A percentile compares a stretch with the other conserved stretches of the same genome.
Conservation (phyloP, 2,329 filamentous ascomycete genomes). For the Fusarium sp. region DNA sequence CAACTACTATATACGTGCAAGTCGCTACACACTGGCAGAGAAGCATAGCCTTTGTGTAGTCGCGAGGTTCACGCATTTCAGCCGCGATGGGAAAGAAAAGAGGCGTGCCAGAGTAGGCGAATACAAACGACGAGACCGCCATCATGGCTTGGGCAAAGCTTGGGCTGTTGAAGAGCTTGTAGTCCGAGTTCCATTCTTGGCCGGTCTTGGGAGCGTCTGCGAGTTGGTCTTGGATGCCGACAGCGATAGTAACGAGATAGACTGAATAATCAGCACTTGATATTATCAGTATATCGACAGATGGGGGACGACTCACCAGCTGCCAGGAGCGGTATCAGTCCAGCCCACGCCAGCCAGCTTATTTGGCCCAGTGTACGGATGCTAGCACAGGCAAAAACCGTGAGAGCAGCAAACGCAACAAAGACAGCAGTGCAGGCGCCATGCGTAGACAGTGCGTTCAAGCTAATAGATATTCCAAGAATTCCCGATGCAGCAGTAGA, state of each 20-base stretch:
- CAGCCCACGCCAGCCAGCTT: slow-evolving; percentile 47
- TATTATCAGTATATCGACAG: background rate
- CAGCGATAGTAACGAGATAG: slow-evolving; percentile 27
- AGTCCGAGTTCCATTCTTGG: slow-evolving; percentile 4
- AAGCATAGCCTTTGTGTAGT: slow-evolving; percentile 23
- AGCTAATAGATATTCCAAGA: slow-evolving; percentile 50
- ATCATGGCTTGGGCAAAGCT: slow-evolving; percentile 19
- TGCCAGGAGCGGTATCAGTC: slow-evolving; percentile 7
- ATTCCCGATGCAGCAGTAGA: slow-evolving; percentile 24
- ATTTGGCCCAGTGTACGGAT: slow-evolving; percentile 47
- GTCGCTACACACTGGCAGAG: slow-evolving; percentile 43
- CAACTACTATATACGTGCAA: slow-evolving; percentile 47
- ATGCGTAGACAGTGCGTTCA: slow-evolving; percentile 54
- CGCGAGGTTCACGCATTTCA: slow-evolving; percentile 48
- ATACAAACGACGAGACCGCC: slow-evolving; percentile 47
- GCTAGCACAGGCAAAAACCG: slow-evolving; percentile 45
- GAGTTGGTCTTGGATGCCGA: slow-evolving; percentile 22
- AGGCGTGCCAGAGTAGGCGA: slow-evolving; percentile 51
- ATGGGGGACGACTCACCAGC: background rate
- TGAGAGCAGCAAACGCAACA: slow-evolving; percentile 49
- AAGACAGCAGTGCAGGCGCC: slow-evolving; percentile 53
- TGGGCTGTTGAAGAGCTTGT: slow-evolving; percentile 11
- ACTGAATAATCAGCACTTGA: background rate
- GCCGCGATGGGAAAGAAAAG: slow-evolving; percentile 47
- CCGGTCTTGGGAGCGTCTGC: slow-evolving; percentile 10